Evolutionary conservation across 225 moss, liverwort and hornwort species (phyloP).

Genomic region (Sphagnum contortum): DNA sequence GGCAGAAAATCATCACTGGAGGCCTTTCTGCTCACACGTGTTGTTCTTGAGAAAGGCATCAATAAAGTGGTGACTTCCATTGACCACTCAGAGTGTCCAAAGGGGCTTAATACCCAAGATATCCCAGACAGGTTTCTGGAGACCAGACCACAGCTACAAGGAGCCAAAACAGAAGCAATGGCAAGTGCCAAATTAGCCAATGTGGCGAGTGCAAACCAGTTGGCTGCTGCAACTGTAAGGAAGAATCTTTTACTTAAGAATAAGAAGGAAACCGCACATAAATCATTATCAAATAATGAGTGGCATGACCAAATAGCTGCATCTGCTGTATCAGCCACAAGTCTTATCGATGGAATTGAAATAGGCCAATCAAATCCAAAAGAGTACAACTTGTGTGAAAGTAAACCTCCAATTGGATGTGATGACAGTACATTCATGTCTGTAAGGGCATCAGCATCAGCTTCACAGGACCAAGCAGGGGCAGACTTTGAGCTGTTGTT

Average conservation of each 20-base stretch:
- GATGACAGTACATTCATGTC: background rate
- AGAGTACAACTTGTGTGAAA: background rate
- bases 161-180: background rate
- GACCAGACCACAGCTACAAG: conserved; percentile 7
- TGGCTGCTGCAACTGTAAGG: conserved; percentile 22
- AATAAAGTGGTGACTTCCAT: conserved; percentile 1
- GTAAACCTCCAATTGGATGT: background rate
- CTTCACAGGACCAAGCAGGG: background rate
- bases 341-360: background rate
- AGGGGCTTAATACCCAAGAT: conserved; percentile 3
- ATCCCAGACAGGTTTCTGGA: conserved; percentile 7
- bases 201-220: conserved; percentile 11
- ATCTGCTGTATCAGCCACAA: background rate
- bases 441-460: background rate
- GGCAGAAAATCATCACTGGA: conserved; percentile 1
- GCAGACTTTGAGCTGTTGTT: conserved; percentile 43
- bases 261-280: background rate
- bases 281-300: background rate
- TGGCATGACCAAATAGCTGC: no score
- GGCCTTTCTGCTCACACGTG: conserved; percentile 12
- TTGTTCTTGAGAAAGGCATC: conserved; percentile 9
- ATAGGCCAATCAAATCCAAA: background rate
- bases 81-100: conserved; percentile 10
- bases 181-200: background rate
- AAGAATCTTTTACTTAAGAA: conserved; percentile 15